Evolutionary conservation across 176 grass and related monocot genomes (phyloP), one percentile per base, ranked within the genome.

Genomic region (Bothriochloa decipiens): DNA sequence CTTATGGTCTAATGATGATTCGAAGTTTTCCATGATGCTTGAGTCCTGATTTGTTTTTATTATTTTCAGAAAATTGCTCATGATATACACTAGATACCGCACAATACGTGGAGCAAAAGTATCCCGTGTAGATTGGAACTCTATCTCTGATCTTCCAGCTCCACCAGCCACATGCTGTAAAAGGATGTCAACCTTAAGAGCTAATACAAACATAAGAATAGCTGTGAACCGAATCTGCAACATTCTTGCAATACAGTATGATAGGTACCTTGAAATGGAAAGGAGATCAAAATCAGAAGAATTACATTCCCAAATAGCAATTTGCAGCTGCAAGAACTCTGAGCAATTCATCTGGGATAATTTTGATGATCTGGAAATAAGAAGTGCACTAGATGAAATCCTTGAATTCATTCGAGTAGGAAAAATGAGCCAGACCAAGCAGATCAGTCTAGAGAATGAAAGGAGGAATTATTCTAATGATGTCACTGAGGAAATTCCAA

Each of bases 71-170:
- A 87, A 89, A 70, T n/a, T 95, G 69, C 74, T 97, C 83, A 91
- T 97, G 86, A 86, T 80, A 25, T 97, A 94, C 81, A 77, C 79
- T 81, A 94, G 88, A 83, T 90, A 83, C 37, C 82, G 92, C 80
- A 92, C 78, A 78, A 80, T 63, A 75, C 89, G 72, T 42, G 95
- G 95, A 74, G 86, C 95, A 81, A 87, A 83, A 83, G 88, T 89
- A 86, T 83, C 84, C 85, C 94, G 91, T 40, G 88, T 92, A 72
- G 86, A 84, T 80, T 95, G 95, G 95, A 88, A 64, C 65, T 91
- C 92, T 79, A 71, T 97, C 74, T 81, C 86, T 50, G 90, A 89
- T 76, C 91, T 97, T 87, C 95, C 92, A 88, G 92, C 92, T 83
- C 84, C 81, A 78, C 82, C 92, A 75, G 35, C 5, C 77, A 89